A percentile compares a stretch with the other conserved stretches of the same genome.
Conservation (phyloP, 139 green algal genomes). For the Chlamydomonas asymmetrica region DNA sequence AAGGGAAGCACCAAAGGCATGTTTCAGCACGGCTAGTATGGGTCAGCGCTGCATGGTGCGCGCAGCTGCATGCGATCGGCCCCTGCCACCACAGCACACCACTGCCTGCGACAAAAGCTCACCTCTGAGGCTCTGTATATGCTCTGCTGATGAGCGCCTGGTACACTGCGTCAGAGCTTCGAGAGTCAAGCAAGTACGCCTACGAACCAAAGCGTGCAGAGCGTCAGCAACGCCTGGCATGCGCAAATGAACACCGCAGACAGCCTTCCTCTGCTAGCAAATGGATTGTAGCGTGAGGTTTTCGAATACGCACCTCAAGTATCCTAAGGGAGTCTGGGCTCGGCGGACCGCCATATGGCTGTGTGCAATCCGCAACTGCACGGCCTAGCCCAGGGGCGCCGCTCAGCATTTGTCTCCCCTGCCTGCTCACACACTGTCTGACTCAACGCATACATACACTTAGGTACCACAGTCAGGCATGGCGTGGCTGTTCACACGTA, state of each 20-base stretch:
- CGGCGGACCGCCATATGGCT: constrained; percentile 2
- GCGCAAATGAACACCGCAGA: not conserved
- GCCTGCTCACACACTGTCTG: not conserved
- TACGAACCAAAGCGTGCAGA: no score
- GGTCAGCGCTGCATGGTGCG: no score
- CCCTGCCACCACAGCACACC: no score
- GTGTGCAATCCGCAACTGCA: constrained; percentile 20
- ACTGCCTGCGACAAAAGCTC: no score
- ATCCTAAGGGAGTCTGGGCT: not conserved
- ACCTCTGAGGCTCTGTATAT: constrained; percentile 27
- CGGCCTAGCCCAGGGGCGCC: constrained; percentile 12
- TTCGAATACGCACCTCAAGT: constrained; percentile 19
- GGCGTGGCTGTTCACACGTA: no score
- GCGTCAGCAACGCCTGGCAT: constrained; percentile 12
- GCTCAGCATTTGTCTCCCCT: constrained; percentile 1
- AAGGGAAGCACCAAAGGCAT: no score
- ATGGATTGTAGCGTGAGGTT: not conserved
- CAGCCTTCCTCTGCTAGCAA: no score
- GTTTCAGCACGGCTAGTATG: no score
- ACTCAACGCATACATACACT: no score
- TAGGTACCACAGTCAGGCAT: no score
- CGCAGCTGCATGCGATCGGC: no score
- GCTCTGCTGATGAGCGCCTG: constrained; percentile 19
- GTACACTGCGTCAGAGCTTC: constrained; percentile 26
- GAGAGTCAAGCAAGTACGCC: constrained; percentile 3